Conservation (phyloP, 352 stramenopile species). For the Blastocystis sp. region DNA sequence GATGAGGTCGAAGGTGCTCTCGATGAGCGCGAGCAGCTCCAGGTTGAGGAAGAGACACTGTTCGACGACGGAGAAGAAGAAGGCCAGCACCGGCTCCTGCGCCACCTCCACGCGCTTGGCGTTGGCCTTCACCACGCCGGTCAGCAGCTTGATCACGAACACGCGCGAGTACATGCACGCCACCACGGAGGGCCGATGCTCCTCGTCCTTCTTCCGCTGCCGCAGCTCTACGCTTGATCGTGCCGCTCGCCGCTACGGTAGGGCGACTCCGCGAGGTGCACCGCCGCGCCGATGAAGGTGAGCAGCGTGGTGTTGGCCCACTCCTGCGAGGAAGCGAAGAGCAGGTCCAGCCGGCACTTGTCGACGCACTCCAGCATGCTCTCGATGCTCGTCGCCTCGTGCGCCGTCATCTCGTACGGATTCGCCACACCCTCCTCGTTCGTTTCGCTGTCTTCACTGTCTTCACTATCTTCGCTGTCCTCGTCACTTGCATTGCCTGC, state of each 20-base stretch:
- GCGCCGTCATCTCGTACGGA: conserved; percentile 31
- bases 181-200: conserved; percentile 38
- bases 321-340: conserved; percentile 44
- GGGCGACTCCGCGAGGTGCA: conserved; percentile 29
- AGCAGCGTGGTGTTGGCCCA: conserved; percentile 56
- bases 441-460: neutral
- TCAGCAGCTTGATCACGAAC: conserved; percentile 58
- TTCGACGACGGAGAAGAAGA: conserved; percentile 23
- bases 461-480: neutral
- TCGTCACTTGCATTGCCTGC: conserved; percentile 1
- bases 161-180: conserved; percentile 55
- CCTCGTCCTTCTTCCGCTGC: conserved; percentile 37
- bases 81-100: conserved; percentile 18
- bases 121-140: conserved; percentile 63
- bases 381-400: conserved; percentile 42
- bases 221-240: conserved; percentile 22
- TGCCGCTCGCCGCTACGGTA: conserved; percentile 17
- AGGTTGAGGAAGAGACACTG: conserved; percentile 31
- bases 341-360: conserved; percentile 43
- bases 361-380: conserved; percentile 61
- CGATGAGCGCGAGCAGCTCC: conserved; percentile 28
- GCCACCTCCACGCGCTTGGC: conserved; percentile 28
- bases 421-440: neutral
- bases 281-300: conserved; percentile 14
- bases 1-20: conserved; percentile 51